Conservation (phyloP, 2,329 filamentous ascomycete species). For the Macroventuria anomochaeta region DNA sequence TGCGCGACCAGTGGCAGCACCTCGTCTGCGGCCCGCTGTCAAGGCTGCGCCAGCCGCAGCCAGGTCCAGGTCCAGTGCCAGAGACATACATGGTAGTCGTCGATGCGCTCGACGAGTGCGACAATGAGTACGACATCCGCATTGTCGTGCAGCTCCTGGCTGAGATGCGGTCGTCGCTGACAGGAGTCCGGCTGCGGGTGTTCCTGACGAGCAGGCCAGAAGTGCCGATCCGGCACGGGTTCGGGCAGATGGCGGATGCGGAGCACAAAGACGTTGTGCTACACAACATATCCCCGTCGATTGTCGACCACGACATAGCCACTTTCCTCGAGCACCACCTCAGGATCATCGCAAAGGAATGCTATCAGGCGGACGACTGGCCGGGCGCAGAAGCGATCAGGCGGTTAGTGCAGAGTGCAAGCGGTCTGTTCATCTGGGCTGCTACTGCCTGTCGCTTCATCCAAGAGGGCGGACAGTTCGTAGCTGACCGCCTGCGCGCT, state of each 20-base stretch:
- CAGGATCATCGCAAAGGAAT: neutral
- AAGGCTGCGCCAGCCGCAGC: neutral
- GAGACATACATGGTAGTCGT: constrained; percentile 17
- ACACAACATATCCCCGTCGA: constrained; percentile 8
- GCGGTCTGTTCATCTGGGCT: too few relatives aligned
- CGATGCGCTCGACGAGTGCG: constrained; percentile 46
- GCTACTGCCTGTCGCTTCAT: too few relatives aligned
- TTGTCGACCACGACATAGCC: constrained; percentile 25
- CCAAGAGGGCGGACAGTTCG: neutral
- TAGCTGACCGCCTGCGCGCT: neutral
- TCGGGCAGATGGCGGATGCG: too few relatives aligned
- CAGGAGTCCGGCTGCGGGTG: constrained; percentile 15
- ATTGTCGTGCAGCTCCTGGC: constrained; percentile 23
- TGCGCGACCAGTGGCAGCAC: constrained; percentile 28
- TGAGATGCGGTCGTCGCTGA: too few relatives aligned
- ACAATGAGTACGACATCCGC: constrained; percentile 20
- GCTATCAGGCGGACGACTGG: too few relatives aligned
- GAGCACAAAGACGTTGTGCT: constrained; percentile 1
- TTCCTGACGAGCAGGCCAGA: too few relatives aligned
- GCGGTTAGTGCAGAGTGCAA: too few relatives aligned
- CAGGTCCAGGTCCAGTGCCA: too few relatives aligned
- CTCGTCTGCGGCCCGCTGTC: constrained; percentile 23
- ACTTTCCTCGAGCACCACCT: constrained; percentile 23
- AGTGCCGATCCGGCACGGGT: constrained; percentile 21
- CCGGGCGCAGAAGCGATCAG: too few relatives aligned